These are phyloP conservation scores for Calonectria pseudoreteaudii DNA, from an alignment of 2,329 filamentous ascomycete species.

Conservation along the genomic window DNA sequence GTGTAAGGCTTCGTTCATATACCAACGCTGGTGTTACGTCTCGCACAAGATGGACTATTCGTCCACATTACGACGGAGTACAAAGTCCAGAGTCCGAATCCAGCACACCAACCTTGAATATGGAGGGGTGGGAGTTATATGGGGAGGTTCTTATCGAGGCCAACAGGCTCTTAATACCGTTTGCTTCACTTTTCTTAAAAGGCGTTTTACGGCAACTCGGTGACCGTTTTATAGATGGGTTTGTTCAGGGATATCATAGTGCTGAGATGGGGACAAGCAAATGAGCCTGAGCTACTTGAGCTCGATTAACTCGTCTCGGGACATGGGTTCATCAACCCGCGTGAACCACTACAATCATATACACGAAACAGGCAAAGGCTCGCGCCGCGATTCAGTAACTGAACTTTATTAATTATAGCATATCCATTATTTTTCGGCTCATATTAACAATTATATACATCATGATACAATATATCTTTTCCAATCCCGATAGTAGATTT, in stretches of 20 bases:
- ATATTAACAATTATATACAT: not conserved
- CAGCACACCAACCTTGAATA: not conserved
- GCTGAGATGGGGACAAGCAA: too few species aligned
- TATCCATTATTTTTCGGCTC: not conserved
- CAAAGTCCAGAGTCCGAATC: not conserved
- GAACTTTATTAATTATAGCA: not conserved
- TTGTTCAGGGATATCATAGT: not conserved
- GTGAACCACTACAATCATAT: not conserved
- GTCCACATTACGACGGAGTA: not conserved
- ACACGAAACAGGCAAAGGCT: not conserved
- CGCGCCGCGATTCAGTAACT: not conserved
- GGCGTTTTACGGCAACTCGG: not conserved
- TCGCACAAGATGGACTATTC: not conserved
- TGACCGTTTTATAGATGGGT: not conserved
- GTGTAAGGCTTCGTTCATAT: not conserved
- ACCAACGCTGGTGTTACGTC: not conserved
- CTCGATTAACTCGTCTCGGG: not conserved
- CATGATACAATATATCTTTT: not conserved
- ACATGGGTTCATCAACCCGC: not conserved
- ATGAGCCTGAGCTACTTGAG: not conserved
- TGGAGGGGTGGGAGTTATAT: not conserved
- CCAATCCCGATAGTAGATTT: not conserved
- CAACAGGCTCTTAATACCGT: not conserved
- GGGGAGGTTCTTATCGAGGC: not conserved
- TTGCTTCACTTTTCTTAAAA: not conserved